Evolutionary conservation across 352 stramenopile genomes (phyloP).

Genomic region (Pythium oligandrum): DNA sequence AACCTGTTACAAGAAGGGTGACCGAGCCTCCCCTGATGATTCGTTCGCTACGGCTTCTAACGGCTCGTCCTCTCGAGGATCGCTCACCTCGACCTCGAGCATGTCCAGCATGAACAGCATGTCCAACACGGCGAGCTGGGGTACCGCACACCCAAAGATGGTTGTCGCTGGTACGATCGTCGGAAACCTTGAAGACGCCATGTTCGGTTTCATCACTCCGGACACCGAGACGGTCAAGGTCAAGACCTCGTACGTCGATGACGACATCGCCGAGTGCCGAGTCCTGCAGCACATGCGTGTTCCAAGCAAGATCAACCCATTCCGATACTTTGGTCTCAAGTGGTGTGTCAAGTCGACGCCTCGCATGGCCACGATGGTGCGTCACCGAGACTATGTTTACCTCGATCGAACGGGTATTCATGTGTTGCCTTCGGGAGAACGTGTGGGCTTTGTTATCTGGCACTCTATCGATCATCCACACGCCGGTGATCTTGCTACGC

Average conservation of each 20-base stretch:
- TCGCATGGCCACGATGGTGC: constrained; percentile 14
- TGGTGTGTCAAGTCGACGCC: constrained; percentile 13
- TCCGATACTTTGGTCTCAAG: constrained; percentile 15
- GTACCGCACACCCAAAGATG: constrained; percentile 7
- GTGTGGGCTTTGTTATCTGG: constrained; percentile 28
- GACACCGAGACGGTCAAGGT: constrained; percentile 30
- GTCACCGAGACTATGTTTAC: constrained; percentile 36
- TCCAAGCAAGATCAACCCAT: constrained; percentile 21
- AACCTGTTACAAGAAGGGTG: constrained; percentile 21
- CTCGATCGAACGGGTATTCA: constrained; percentile 40
- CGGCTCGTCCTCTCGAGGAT: too few species aligned
- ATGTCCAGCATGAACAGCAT: too few species aligned
- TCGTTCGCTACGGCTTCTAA: too few species aligned
- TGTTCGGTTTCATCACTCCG: constrained; percentile 45
- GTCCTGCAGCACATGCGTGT: constrained; percentile 42
- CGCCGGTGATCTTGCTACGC: constrained; percentile 3
- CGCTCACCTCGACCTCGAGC: too few species aligned
- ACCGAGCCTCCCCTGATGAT: too few species aligned
- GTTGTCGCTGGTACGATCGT: constrained; percentile 41
- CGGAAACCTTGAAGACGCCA: constrained; percentile 55
- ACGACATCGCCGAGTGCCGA: constrained; percentile 14
- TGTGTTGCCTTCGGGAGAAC: constrained; percentile 20
- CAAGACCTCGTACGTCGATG: constrained; percentile 18
- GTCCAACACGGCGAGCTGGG: background rate
- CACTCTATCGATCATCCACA: constrained; percentile 31